These are phyloP conservation scores for Pseudocercospora vitis DNA, from an alignment of 2,329 filamentous ascomycete species.

Conservation along the genomic window DNA sequence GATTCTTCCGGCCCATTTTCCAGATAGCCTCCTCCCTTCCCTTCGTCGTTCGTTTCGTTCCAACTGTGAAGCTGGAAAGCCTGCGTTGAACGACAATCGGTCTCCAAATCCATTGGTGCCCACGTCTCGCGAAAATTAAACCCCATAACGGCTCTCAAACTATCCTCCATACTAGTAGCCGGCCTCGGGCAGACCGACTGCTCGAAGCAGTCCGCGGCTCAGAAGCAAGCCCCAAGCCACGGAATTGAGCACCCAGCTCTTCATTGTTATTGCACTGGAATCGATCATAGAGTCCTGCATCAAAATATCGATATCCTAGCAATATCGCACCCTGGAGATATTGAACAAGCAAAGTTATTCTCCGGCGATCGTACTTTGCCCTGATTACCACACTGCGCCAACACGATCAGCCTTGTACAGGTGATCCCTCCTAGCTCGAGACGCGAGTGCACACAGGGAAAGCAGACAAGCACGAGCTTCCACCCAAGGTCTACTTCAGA, in stretches of 20 bases:
- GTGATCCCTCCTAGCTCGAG: neutral
- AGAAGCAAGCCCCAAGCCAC: no score
- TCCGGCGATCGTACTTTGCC: slow-evolving; percentile 5
- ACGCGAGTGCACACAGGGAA: slow-evolving; percentile 2
- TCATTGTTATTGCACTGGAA: no score
- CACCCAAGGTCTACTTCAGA: no score
- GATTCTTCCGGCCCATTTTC: slow-evolving; percentile 7
- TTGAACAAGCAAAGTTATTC: neutral
- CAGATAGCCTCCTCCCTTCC: slow-evolving; percentile 1
- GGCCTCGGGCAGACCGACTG: neutral
- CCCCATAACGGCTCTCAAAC: slow-evolving; percentile 8
- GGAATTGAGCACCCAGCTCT: neutral
- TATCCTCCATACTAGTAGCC: neutral
- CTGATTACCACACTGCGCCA: slow-evolving; percentile 10
- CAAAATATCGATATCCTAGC: neutral
- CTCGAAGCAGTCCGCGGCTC: neutral
- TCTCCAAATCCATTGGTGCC: neutral
- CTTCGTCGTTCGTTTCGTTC: neutral
- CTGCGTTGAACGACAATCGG: neutral
- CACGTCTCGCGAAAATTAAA: slow-evolving; percentile 1
- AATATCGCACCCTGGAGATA: neutral
- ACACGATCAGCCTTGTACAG: slow-evolving; percentile 7
- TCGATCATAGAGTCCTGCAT: no score
- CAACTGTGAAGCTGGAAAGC: neutral
- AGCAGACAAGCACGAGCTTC: neutral